Base-by-base conservation (phyloP, 352 stramenopile species). In the Pythium volutum region DNA sequence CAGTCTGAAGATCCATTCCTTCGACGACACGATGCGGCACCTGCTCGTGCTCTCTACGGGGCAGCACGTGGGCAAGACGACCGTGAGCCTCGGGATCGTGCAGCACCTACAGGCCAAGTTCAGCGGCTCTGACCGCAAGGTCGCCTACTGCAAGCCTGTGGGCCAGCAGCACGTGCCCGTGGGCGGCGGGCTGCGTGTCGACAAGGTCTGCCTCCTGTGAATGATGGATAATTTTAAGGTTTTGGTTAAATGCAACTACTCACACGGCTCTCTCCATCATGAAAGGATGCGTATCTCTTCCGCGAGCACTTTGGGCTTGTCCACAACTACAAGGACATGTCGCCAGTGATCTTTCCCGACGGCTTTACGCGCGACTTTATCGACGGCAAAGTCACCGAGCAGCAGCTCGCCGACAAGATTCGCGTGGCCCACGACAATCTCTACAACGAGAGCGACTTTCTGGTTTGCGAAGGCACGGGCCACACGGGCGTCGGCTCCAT, bases 51-150 rank as follows among this genome's bases (percentile, higher is more conserved):
- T 95, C 39, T 95, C 86, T 11, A 98, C 95, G 16, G 87, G 93
- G 29, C 97, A 99, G 69, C 97, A 99, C 69, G 96, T 99, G 57
- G 97, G 97, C 54, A 99, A 99, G 79, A 99, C 96, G 29, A 98
- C 95, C 18, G 86, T 96, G 25, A 98, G 82, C 65, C 83, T 99
- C 31, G 96, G 94, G 4, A 74, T 99, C 49, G 89, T 98, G 59
- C 96, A 95, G 66, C 95, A 89, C 25, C 81, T 99, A 43, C 86
- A 98, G 64, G 88, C 95, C 65, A 79, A 92, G 55, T 98, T 98
- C 65, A 69, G 74, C 15, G 78, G 73, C 47, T 71, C 73, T 0
- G 60, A 77, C 41, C 80, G 77, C 59, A 75, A 87, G 49, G 79
- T 92, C 45, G 86, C 84, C 9, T 98, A 98, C 70, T 97, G 97